Evolutionary conservation across 1,139 yeast species (phyloP).

Genomic region (Hemisphaericaspora subhashii): DNA sequence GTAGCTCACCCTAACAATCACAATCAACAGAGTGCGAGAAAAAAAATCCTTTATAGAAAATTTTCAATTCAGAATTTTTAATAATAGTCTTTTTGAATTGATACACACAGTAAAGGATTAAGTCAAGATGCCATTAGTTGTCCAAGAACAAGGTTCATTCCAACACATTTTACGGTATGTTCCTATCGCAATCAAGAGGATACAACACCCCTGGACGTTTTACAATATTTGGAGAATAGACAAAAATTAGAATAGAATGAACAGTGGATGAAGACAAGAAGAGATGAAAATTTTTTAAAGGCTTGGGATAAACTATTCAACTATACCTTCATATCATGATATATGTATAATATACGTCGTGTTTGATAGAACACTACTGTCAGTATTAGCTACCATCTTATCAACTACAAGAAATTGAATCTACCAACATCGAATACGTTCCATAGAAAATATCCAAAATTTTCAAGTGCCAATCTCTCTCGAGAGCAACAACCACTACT

Average conservation of each 20-base stretch:
- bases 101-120: slow-evolving; percentile 6
- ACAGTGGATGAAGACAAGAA: not conserved
- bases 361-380: no score
- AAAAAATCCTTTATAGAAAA: slow-evolving; percentile 3
- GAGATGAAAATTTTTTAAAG: not conserved
- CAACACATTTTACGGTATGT: slow-evolving; percentile 99
- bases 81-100: slow-evolving; percentile 1
- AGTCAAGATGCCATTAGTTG: slow-evolving; percentile 89
- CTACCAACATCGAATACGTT: no score
- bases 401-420: no score
- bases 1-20: not conserved
- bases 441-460: no score
- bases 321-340: not conserved
- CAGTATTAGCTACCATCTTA: no score
- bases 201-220: no score
- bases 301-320: not conserved
- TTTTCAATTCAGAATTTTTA: not conserved
- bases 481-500: no score
- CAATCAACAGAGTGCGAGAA: not conserved
- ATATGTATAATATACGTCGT: no score
- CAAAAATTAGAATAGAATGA: no score
- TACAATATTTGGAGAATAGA: no score
- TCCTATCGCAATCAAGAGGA: not conserved
- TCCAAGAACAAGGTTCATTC: slow-evolving; percentile 99
- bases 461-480: no score